Conservation (phyloP, 768 basidiomycete species). For the Gloeophyllum trabeum region DNA sequence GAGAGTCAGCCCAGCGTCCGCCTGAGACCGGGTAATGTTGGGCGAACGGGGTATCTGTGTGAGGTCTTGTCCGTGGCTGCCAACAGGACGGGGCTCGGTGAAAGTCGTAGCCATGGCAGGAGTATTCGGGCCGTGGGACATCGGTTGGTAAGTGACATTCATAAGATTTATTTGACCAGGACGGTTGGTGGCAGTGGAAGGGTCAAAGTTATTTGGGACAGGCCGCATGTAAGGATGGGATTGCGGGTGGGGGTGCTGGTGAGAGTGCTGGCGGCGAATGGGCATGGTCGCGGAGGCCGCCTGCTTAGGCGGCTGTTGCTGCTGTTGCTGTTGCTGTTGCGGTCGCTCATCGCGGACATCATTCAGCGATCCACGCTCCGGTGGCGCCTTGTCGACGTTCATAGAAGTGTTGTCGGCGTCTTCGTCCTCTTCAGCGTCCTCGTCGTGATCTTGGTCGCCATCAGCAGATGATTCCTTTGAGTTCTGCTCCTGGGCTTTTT, state of each 20-base stretch:
- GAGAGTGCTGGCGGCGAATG: slow-evolving; percentile 8
- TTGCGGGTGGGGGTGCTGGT: slow-evolving; percentile 8
- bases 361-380: not conserved
- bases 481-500: slow-evolving; percentile 35
- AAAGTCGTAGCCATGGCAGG: slow-evolving; percentile 6
- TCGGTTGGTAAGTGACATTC: slow-evolving; percentile 22
- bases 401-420: slow-evolving; percentile 12
- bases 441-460: slow-evolving; percentile 18
- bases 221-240: not conserved
- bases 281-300: slow-evolving; percentile 9
- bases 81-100: slow-evolving; percentile 3
- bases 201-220: not conserved
- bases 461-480: slow-evolving; percentile 20
- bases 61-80: not conserved
- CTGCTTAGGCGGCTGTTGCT: slow-evolving; percentile 14
- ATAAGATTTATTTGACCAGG: slow-evolving; percentile 12
- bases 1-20: not conserved
- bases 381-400: slow-evolving; percentile 3
- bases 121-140: slow-evolving; percentile 15
- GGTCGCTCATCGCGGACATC: not conserved
- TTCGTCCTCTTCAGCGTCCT: slow-evolving; percentile 33
- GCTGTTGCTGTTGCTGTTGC: not conserved
- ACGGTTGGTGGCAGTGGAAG: slow-evolving; percentile 8
- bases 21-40: not conserved
- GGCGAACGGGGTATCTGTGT: not conserved